phyloP scores from a whole-genome alignment of 257 asterid species.

The Penstemon davidsonii region DNA sequence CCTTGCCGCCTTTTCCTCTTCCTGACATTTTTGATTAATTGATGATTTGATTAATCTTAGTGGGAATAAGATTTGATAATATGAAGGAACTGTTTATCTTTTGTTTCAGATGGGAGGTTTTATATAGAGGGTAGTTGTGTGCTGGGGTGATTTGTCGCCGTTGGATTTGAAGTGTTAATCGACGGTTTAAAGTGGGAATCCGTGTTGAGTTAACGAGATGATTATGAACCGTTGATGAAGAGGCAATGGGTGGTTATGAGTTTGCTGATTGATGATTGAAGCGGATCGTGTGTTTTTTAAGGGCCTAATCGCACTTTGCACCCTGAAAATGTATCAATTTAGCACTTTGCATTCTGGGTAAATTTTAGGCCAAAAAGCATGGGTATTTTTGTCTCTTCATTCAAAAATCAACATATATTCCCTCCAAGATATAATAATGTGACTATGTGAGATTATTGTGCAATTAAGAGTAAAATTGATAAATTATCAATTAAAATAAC shows the following conservation, averaged over 20 bases:
- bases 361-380: no score
- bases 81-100: background rate
- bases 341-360: no score
- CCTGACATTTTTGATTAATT: slow-evolving; percentile 35
- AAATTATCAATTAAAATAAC: no score
- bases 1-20: slow-evolving; percentile 51
- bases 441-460: no score
- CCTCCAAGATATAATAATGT: no score
- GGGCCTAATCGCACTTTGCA: no score
- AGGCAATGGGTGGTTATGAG: slow-evolving; percentile 4
- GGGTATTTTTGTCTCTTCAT: no score
- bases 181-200: slow-evolving; percentile 27
- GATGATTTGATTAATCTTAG: background rate
- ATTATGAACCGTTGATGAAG: slow-evolving; percentile 18
- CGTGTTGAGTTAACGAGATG: background rate
- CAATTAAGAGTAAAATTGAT: no score
- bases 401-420: no score
- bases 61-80: background rate
- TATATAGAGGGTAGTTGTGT: slow-evolving; percentile 19
- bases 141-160: slow-evolving; percentile 16
- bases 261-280: background rate
- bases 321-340: no score
- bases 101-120: background rate
- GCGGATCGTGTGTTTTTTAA: slow-evolving; percentile 16
- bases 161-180: slow-evolving; percentile 29